Evolutionary conservation across 495 filamentous ascomycete genomes (phyloP), one percentile per base, ranked within the genome.

Genomic region (Penicillium bialowiezense): DNA sequence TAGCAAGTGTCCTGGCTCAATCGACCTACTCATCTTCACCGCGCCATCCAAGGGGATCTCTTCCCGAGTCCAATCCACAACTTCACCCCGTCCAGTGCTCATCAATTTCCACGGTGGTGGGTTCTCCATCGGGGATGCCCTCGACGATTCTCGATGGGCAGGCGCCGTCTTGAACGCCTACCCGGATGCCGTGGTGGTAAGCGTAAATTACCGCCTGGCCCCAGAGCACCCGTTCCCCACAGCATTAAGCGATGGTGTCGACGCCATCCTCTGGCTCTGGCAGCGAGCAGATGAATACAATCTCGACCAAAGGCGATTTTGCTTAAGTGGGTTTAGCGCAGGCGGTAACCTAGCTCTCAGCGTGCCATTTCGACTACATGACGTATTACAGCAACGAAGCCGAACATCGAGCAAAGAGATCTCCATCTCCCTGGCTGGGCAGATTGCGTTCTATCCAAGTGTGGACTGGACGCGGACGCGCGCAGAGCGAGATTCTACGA

Each of bases 291-390:
- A 68, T 0, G 69, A 79, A 20, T 60, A 71, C 17, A 53, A 62
- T 5, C 57, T 87, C 43, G 76, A 84, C 61, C 29, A 70, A 18
- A 54, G 64, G 21, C 60, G 78, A 47, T 80, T 92, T 12, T 83
- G 79, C 3, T 63, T 88, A 0, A 85, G 78, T 1, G 89, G 89
- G 5, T 88, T 87, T 60, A 86, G 81, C 0, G 84, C 86, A 2
- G 89, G 89, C 1, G 90, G 79, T 5, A 95, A 91, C 56, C 79
- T 91, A 43, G 74, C 78, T 7, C 79, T 91, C 48, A 87, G 86
- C 0, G 78, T 88, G 0, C 82, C 85, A 0, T 65, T 93, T 4
- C 72, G 81, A 18, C 62, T 91, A 0, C 55, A 75, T 7, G 46
- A 59, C 9, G 50, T 59, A 20, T 39, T 69, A 0, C 40, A 48